A percentile compares a stretch with the other conserved stretches of the same genome.
Evolutionary conservation across 176 grass and related monocot genomes (phyloP).

Genomic region (Raddia guianensis): DNA sequence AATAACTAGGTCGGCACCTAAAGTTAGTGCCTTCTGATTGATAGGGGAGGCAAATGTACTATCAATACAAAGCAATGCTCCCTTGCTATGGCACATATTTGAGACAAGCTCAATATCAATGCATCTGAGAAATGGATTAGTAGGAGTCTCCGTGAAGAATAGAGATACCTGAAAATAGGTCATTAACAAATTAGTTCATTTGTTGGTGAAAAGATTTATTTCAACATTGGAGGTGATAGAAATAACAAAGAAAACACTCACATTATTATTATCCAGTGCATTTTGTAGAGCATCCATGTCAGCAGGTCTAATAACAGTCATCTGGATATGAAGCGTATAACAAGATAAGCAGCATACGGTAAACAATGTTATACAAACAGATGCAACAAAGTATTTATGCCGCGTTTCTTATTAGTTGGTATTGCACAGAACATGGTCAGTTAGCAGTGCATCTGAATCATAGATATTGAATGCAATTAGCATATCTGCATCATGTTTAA

Average conservation of each 20-base stretch:
- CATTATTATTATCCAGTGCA: conserved; percentile 87
- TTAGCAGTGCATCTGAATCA: not conserved
- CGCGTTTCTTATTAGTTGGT: not conserved
- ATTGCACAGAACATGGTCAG: conserved; percentile 2
- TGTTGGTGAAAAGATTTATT: conserved; percentile 7
- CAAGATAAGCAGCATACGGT: conserved; percentile 31
- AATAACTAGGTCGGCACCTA: conserved; percentile 94
- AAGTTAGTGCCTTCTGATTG: conserved; percentile 95
- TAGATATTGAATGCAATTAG: conserved; percentile 6
- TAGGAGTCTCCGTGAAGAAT: conserved; percentile 98
- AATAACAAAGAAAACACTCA: conserved; percentile 37
- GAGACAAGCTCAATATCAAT: conserved; percentile 92
- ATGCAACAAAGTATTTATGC: not conserved
- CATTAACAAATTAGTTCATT: conserved; percentile 10
- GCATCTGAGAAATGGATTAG: conserved; percentile 98
- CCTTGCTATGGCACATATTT: conserved; percentile 93
- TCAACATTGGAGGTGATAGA: not conserved
- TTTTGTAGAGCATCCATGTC: conserved; percentile 80
- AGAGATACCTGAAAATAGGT: conserved; percentile 73
- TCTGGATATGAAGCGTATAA: conserved; percentile 52
- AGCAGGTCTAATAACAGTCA: conserved; percentile 92
- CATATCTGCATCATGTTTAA: not conserved
- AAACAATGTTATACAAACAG: conserved; percentile 12
- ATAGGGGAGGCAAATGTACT: conserved; percentile 96
- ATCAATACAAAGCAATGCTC: conserved; percentile 92